A percentile compares a stretch with the other conserved stretches of the same genome.
phyloP scores from a whole-genome alignment of 805 yeast species.

The Candida tallmaniae region DNA sequence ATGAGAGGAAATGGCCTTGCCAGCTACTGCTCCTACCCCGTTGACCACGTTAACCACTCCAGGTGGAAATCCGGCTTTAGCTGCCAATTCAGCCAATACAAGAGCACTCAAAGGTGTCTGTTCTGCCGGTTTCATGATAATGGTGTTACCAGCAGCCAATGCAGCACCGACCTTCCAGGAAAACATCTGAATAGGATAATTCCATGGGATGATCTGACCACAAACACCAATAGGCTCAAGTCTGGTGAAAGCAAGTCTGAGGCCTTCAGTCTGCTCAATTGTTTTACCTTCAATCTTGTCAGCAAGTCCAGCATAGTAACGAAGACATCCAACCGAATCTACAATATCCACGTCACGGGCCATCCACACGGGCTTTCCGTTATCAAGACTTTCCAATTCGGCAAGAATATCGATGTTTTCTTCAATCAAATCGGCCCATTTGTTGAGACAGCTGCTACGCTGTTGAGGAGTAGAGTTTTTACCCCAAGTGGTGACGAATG shows the following conservation, averaged over 20 bases:
- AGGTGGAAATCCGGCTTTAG: conserved; percentile 40
- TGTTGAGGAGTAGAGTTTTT: conserved; percentile 40
- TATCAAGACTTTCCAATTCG: no score
- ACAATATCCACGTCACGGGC: conserved; percentile 53
- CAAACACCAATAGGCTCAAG: conserved; percentile 42
- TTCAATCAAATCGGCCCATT: conserved; percentile 50
- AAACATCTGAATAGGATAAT: conserved; percentile 40
- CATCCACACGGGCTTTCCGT: no score
- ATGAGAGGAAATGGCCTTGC: conserved; percentile 19
- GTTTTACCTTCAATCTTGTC: conserved; percentile 65
- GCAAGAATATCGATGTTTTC: no score
- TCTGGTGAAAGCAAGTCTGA: conserved; percentile 37
- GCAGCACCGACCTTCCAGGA: conserved; percentile 39
- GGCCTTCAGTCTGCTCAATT: conserved; percentile 53
- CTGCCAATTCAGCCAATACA: conserved; percentile 26
- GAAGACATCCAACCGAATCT: conserved; percentile 51
- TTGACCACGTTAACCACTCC: conserved; percentile 32
- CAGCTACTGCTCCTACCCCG: conserved; percentile 21
- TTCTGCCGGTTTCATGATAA: conserved; percentile 38
- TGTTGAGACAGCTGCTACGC: conserved; percentile 43
- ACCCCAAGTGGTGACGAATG: conserved; percentile 44
- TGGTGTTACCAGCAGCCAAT: conserved; percentile 47
- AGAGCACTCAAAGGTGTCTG: conserved; percentile 30
- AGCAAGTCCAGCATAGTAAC: conserved; percentile 72
- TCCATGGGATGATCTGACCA: conserved; percentile 51